Percentiles rank a stretch among this genome's conserved stretches.
These are phyloP conservation scores for Gloeophyllum trabeum DNA, from an alignment of 768 basidiomycete genomes.

Conservation along the genomic window DNA sequence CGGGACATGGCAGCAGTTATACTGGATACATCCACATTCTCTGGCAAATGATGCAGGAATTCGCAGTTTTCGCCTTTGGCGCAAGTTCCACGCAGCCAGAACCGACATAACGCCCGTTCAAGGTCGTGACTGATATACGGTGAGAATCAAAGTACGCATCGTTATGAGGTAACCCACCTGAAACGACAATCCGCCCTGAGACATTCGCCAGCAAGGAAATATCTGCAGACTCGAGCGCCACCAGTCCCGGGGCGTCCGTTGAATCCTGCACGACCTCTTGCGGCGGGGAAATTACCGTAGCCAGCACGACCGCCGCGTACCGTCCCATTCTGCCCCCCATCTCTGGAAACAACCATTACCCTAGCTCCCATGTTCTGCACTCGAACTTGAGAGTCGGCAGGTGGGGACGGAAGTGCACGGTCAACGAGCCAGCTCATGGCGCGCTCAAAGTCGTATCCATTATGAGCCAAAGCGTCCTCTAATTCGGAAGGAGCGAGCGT, in stretches of 20 bases:
- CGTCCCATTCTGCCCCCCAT: conserved; percentile 24
- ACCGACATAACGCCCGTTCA: conserved; percentile 88
- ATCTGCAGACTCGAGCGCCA: conserved; percentile 83
- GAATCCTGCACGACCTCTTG: conserved; percentile 23
- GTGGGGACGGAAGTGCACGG: conserved; percentile 37
- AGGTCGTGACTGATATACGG: conserved; percentile 66
- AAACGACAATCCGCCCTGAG: conserved; percentile 94
- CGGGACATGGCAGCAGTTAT: conserved; percentile 59
- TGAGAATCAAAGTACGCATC: not conserved
- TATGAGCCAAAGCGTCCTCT: conserved; percentile 81
- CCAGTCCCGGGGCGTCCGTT: conserved; percentile 48
- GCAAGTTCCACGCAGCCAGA: conserved; percentile 96
- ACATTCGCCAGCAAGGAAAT: conserved; percentile 95
- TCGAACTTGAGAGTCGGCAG: conserved; percentile 26
- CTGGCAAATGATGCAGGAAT: conserved; percentile 86
- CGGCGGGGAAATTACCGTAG: conserved; percentile 12
- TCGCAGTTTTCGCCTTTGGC: conserved; percentile 96
- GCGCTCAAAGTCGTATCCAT: conserved; percentile 90
- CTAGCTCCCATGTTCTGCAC: conserved; percentile 58
- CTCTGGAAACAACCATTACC: conserved; percentile 55
- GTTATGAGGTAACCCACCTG: conserved; percentile 45
- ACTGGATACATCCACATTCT: conserved; percentile 69
- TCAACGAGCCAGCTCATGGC: conserved; percentile 95
- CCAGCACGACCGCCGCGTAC: conserved; percentile 33
- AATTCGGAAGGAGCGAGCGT: conserved; percentile 84